Evolutionary conservation across 2,329 filamentous ascomycete species (phyloP).

Genomic region (Acrocalymma vagum): DNA sequence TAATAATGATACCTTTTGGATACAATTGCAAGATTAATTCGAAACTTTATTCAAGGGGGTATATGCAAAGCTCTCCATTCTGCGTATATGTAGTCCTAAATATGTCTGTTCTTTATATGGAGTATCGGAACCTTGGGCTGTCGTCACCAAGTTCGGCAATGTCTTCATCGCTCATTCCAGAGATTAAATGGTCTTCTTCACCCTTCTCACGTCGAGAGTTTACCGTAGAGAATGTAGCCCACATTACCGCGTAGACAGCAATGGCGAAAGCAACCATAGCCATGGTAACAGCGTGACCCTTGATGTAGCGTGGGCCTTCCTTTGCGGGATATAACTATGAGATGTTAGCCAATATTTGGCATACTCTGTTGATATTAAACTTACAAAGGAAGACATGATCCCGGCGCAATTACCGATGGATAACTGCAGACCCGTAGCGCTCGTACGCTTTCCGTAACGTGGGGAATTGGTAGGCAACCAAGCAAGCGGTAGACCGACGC

Average conservation of each 20-base stretch:
- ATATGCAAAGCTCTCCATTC: too few species aligned
- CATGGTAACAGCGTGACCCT: conserved; percentile 62
- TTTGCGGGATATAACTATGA: conserved; percentile 55
- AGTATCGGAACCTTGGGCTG: conserved; percentile 55
- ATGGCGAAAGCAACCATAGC: conserved; percentile 56
- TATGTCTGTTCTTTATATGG: conserved; percentile 28
- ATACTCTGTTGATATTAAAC: conserved; percentile 22
- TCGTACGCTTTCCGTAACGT: conserved; percentile 78
- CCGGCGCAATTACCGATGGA: conserved; percentile 75
- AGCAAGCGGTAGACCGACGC: conserved; percentile 63
- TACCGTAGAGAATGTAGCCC: conserved; percentile 45
- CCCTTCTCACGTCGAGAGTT: conserved; percentile 50
- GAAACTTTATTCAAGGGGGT: too few species aligned
- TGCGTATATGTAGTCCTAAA: too few species aligned
- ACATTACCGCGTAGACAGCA: conserved; percentile 48
- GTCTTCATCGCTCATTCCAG: conserved; percentile 53
- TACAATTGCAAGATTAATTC: too few species aligned
- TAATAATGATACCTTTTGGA: too few species aligned
- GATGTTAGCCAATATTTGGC: conserved; percentile 11
- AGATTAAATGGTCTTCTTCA: conserved; percentile 50
- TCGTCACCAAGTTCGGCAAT: conserved; percentile 56
- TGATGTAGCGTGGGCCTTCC: conserved; percentile 57
- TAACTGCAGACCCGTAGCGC: conserved; percentile 74
- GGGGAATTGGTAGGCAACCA: conserved; percentile 74
- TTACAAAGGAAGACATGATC: conserved; percentile 76